These are phyloP conservation scores for Suillus decipiens DNA, from an alignment of 768 basidiomycete genomes.

Conservation along the genomic window DNA sequence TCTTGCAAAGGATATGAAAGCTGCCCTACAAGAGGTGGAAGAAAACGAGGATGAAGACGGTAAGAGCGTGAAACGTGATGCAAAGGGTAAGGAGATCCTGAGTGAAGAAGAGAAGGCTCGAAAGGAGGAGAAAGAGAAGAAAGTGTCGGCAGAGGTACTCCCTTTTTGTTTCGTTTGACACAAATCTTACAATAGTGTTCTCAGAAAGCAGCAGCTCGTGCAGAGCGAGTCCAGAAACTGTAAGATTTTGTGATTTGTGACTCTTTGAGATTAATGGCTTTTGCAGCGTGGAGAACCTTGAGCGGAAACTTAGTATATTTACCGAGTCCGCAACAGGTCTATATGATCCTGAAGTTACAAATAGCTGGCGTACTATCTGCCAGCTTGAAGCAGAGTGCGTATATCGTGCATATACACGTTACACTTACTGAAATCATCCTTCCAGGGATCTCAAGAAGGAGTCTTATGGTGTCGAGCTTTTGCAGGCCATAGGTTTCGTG, in stretches of 20 bases:
- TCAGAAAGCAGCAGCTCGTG: constrained; percentile 80
- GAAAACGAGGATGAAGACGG: constrained; percentile 56
- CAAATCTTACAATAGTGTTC: constrained; percentile 15
- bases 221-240: constrained; percentile 74
- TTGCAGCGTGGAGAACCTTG: constrained; percentile 62
- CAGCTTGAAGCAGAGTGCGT: constrained; percentile 80
- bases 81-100: constrained; percentile 54
- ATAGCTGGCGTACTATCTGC: constrained; percentile 78
- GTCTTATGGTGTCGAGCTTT: constrained; percentile 83
- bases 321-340: constrained; percentile 79
- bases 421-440: constrained; percentile 11
- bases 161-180: constrained; percentile 10
- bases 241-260: constrained; percentile 7
- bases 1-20: constrained; percentile 90
- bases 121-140: constrained; percentile 71
- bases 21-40: constrained; percentile 84
- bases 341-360: constrained; percentile 65
- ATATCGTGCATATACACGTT: constrained; percentile 1
- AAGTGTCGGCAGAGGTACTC: constrained; percentile 66
- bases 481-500: constrained; percentile 85
- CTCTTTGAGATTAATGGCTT: constrained; percentile 9
- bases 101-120: constrained; percentile 72
- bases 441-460: constrained; percentile 78
- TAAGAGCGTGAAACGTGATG: constrained; percentile 47
- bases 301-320: constrained; percentile 83